phyloP scores from a whole-genome alignment of 2,329 filamentous ascomycete genomes.

The Trichoderma polysporum region DNA sequence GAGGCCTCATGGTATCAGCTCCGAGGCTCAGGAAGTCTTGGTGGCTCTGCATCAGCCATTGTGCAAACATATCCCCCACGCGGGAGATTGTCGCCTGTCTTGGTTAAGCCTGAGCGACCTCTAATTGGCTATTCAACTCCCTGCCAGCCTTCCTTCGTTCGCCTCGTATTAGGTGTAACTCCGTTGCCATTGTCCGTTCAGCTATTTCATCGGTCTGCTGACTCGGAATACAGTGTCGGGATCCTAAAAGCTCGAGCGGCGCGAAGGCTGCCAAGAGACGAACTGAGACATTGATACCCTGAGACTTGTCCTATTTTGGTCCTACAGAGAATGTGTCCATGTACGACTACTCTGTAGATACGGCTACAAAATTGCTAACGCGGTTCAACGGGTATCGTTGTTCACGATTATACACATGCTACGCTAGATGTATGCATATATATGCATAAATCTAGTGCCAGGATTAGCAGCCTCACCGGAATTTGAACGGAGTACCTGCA shows the following conservation, averaged over 20 bases:
- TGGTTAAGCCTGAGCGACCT: background rate
- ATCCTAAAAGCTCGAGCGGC: background rate
- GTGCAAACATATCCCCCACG: background rate
- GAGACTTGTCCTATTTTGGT: background rate
- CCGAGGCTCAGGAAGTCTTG: background rate
- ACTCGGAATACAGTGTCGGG: background rate
- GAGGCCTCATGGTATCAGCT: background rate
- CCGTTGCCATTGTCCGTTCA: background rate
- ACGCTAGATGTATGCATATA: background rate
- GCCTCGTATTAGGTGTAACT: constrained; percentile 3
- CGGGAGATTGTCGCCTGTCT: background rate
- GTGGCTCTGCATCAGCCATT: background rate
- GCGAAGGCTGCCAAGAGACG: background rate
- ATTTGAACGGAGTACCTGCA: background rate
- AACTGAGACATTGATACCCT: background rate
- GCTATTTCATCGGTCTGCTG: background rate
- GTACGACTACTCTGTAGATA: background rate
- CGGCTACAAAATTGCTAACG: background rate
- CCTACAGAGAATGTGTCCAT: background rate
- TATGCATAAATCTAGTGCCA: background rate
- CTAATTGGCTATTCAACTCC: background rate
- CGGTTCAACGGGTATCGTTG: background rate
- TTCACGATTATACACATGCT: background rate
- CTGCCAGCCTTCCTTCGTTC: background rate
- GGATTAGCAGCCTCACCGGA: background rate